phyloP scores from a whole-genome alignment of 2,329 filamentous ascomycete species.

The Akanthomyces lecanii region DNA sequence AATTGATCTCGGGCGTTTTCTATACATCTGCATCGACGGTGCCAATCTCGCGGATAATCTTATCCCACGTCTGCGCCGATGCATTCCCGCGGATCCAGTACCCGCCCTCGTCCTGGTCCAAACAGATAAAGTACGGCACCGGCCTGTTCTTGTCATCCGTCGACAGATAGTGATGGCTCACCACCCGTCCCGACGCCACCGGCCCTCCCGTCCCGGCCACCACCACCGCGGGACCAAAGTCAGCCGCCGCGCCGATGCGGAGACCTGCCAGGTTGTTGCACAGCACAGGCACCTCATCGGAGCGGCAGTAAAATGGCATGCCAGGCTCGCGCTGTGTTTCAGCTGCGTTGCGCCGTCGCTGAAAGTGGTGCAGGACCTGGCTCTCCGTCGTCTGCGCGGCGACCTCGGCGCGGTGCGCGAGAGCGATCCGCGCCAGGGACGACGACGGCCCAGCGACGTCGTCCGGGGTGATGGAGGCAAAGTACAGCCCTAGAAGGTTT shows the following conservation, averaged over 20 bases:
- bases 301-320: background rate
- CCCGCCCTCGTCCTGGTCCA: background rate
- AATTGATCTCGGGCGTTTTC: no score
- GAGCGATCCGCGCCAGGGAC: background rate
- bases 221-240: conserved; percentile 2
- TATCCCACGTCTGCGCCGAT: background rate
- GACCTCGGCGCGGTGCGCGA: background rate
- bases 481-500: conserved; percentile 1
- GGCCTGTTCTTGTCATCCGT: background rate
- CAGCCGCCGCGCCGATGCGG: conserved; percentile 3
- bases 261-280: conserved; percentile 10
- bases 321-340: background rate
- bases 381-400: background rate
- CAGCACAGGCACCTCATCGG: background rate
- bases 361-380: background rate
- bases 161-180: conserved; percentile 2
- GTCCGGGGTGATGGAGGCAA: background rate
- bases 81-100: background rate
- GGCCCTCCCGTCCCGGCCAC: background rate
- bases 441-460: background rate
- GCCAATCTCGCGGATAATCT: background rate
- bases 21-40: no score
- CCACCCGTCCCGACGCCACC: background rate
- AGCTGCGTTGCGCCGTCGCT: background rate
- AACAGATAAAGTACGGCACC: background rate